A percentile compares a stretch with the other conserved stretches of the same genome.
Conservation (phyloP, 2,329 filamentous ascomycete species). For the Cytospora mali region DNA sequence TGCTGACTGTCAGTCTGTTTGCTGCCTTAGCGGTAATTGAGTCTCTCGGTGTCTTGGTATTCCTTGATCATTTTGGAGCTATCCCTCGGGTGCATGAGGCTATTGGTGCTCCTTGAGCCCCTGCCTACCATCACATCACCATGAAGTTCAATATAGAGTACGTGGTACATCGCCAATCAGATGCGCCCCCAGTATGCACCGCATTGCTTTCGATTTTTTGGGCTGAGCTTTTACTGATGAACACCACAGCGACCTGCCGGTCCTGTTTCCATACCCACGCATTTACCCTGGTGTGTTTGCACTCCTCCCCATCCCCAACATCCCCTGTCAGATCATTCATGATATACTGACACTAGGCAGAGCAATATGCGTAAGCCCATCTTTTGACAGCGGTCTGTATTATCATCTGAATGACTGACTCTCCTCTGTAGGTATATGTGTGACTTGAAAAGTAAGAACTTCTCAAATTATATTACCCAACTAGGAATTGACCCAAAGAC, state of each 20-base stretch:
- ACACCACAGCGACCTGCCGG: slow-evolving; percentile 52
- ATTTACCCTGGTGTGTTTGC: slow-evolving; percentile 55
- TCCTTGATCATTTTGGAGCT: background rate
- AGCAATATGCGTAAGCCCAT: slow-evolving; percentile 57
- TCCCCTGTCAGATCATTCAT: background rate
- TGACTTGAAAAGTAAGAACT: slow-evolving; percentile 55
- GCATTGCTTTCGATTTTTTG: slow-evolving; percentile 4
- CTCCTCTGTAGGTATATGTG: slow-evolving; percentile 50
- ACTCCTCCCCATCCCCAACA: background rate
- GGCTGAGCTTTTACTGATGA: slow-evolving; percentile 21
- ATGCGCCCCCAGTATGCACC: background rate
- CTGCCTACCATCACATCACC: slow-evolving; percentile 27
- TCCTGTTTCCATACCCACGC: slow-evolving; percentile 61
- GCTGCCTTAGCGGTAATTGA: background rate
- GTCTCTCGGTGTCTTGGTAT: no score
- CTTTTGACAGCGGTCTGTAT: background rate
- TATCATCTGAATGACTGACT: background rate
- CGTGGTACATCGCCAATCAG: slow-evolving; percentile 16
- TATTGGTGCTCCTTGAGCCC: background rate
- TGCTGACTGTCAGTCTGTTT: background rate
- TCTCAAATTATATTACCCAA: background rate
- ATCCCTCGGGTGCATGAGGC: background rate
- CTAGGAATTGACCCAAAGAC: slow-evolving; percentile 22
- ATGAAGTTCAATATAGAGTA: slow-evolving; percentile 60
- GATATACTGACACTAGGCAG: slow-evolving; percentile 35